These are phyloP conservation scores for Helenozyma rhizophorensis DNA, from an alignment of 805 yeast species.

Conservation along the genomic window DNA sequence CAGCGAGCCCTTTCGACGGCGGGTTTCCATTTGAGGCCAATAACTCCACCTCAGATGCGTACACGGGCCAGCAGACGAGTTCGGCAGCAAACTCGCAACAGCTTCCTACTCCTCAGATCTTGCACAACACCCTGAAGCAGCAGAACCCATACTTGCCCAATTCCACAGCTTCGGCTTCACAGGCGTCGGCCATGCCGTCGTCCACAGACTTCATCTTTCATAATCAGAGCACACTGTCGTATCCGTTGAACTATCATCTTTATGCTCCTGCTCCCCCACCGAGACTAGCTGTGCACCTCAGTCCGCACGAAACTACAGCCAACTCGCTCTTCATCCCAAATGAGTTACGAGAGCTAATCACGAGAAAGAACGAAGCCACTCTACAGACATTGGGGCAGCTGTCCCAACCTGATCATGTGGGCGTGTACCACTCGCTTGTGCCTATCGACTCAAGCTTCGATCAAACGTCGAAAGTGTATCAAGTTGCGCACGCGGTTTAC, in stretches of 20 bases:
- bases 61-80: conserved; percentile 1
- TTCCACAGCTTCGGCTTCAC: conserved; percentile 4
- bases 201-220: conserved; percentile 13
- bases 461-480: conserved; percentile 37
- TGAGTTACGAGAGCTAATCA: conserved; percentile 65
- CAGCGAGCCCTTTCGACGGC: conserved; percentile 17
- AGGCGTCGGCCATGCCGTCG: conserved; percentile 8
- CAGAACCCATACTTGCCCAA: conserved; percentile 22
- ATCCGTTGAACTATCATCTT: conserved; percentile 73
- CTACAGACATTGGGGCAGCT: conserved; percentile 55
- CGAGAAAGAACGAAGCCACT: conserved; percentile 74
- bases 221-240: conserved; percentile 18
- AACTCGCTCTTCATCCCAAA: conserved; percentile 69
- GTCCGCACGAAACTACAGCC: conserved; percentile 68
- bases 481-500: conserved; percentile 59
- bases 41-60: conserved; percentile 5
- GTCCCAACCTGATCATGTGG: conserved; percentile 55
- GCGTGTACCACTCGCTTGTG: conserved; percentile 71
- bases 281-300: conserved; percentile 53
- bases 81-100: too few species aligned
- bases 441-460: conserved; percentile 60
- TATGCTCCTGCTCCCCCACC: conserved; percentile 91
- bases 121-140: conserved; percentile 5
- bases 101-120: conserved; percentile 11
- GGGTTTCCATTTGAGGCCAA: conserved; percentile 4